Percentiles rank a stretch among this genome's conserved stretches.
Conservation (phyloP, 495 filamentous ascomycete genomes). For the Hypoxylon subgilvum region DNA sequence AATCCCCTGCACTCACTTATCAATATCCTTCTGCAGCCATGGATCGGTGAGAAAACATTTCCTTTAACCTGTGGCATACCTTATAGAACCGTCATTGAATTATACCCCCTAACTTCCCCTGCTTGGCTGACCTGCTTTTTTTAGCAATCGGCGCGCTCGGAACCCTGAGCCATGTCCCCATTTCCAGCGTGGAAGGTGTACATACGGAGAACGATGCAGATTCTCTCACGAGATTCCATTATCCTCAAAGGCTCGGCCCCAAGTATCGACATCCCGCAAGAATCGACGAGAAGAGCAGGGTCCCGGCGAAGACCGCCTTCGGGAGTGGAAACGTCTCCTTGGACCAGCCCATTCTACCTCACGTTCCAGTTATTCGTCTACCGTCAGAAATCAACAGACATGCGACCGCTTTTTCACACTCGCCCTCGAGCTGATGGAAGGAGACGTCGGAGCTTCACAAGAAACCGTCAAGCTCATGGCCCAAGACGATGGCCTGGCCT, state of each 20-base stretch:
- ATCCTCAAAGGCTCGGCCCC: slow-evolving; percentile 2
- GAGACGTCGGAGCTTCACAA: slow-evolving; percentile 42
- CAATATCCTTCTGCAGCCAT: background rate
- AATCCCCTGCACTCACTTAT: background rate
- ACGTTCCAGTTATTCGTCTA: slow-evolving; percentile 2
- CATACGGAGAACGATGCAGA: slow-evolving; percentile 26
- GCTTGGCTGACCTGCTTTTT: slow-evolving; percentile 13
- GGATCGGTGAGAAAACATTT: slow-evolving; percentile 17
- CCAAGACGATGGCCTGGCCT: slow-evolving; percentile 42
- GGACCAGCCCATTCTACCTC: slow-evolving; percentile 17
- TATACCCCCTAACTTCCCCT: background rate
- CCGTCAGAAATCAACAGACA: background rate
- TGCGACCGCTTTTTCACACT: slow-evolving; percentile 41
- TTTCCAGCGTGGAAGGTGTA: slow-evolving; percentile 25
- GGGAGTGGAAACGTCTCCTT: slow-evolving; percentile 40
- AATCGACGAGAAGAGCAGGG: background rate
- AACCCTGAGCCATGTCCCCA: slow-evolving; percentile 2
- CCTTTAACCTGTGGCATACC: background rate
- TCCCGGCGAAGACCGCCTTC: slow-evolving; percentile 28
- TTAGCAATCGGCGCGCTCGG: slow-evolving; percentile 1
- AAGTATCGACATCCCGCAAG: background rate
- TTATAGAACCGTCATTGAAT: background rate
- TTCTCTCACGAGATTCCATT: slow-evolving; percentile 25
- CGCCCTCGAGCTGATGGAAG: slow-evolving; percentile 43
- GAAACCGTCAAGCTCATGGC: slow-evolving; percentile 44